Conservation (phyloP, 306 rosid genomes). For the Fragaria iinumae region DNA sequence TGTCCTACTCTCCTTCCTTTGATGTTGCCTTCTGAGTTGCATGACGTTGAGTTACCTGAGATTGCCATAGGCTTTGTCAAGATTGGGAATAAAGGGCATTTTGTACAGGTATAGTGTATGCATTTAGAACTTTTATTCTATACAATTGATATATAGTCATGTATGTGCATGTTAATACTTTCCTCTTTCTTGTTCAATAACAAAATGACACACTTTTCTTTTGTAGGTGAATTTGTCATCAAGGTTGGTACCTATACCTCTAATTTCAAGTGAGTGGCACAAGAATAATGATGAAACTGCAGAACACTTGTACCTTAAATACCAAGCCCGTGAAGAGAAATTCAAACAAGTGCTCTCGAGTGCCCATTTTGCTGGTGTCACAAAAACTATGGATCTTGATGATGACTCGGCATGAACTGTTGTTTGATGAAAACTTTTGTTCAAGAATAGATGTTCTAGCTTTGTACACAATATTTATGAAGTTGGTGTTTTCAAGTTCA, state of each 20-base stretch:
- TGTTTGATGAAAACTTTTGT: too few species aligned
- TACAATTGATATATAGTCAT: too few species aligned
- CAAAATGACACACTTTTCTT: too few species aligned
- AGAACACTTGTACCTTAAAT: not conserved
- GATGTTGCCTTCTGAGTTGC: too few species aligned
- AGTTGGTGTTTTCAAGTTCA: too few species aligned
- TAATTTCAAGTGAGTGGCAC: not conserved
- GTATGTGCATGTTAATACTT: not conserved
- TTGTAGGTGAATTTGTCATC: not conserved
- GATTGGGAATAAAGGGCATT: not conserved
- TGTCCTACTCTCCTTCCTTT: not conserved
- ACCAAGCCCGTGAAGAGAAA: not conserved
- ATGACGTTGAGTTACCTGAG: not conserved
- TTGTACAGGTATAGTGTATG: not conserved
- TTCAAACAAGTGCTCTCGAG: not conserved
- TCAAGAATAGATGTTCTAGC: too few species aligned
- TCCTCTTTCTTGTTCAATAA: not conserved
- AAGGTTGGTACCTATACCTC: not conserved
- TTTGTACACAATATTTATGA: too few species aligned
- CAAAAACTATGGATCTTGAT: too few species aligned
- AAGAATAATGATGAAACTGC: not conserved
- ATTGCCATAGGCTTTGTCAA: not conserved
- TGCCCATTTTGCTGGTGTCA: not conserved
- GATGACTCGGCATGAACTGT: not conserved
- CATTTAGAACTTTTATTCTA: too few species aligned